Conservation (phyloP, 2,329 filamentous ascomycete species). For the Fusarium burgessii region DNA sequence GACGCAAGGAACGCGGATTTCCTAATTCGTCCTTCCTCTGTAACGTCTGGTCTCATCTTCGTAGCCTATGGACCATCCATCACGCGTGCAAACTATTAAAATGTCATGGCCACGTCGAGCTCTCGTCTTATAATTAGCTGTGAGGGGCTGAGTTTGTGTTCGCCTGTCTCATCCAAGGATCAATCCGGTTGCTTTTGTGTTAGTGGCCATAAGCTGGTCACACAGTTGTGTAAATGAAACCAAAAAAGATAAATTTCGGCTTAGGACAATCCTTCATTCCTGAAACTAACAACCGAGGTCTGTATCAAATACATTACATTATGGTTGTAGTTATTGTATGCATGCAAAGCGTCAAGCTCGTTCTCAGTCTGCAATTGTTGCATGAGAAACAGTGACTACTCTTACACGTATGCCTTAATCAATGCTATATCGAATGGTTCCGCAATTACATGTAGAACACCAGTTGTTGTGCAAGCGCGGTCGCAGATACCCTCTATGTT, state of each 20-base stretch:
- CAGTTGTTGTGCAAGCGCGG: background rate
- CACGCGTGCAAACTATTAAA: constrained; percentile 14
- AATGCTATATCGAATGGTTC: background rate
- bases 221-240: background rate
- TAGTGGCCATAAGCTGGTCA: background rate
- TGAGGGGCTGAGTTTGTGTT: constrained; percentile 21
- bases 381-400: background rate
- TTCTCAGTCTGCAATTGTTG: background rate
- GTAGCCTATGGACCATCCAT: constrained; percentile 4
- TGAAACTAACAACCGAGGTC: background rate
- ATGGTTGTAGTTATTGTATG: background rate
- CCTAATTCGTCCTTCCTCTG: background rate
- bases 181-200: constrained; percentile 1
- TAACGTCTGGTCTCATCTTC: constrained; percentile 24
- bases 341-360: background rate
- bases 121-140: constrained; percentile 9
- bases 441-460: background rate
- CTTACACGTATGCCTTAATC: background rate
- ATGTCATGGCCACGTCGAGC: constrained; percentile 24
- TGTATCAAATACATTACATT: background rate
- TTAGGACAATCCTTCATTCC: constrained; percentile 16
- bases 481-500: background rate
- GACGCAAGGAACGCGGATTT: constrained; percentile 26
- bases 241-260: background rate
- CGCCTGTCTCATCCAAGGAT: constrained; percentile 4